Conservation (phyloP, 2,329 filamentous ascomycete species). For the Tolypocladium endophyticum region DNA sequence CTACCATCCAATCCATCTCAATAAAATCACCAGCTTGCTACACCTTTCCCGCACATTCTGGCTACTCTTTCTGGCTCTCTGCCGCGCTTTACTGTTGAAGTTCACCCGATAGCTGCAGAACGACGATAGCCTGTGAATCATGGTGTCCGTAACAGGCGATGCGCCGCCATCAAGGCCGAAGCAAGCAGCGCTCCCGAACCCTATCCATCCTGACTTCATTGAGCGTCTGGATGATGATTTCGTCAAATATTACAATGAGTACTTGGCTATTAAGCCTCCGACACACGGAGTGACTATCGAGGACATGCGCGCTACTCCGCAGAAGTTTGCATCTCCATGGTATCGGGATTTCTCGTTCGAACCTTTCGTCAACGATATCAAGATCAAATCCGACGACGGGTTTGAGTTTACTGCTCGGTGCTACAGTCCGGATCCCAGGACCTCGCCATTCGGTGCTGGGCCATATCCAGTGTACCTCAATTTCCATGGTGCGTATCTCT, state of each 20-base stretch:
- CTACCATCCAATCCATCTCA: neutral
- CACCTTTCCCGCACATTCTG: neutral
- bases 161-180: neutral
- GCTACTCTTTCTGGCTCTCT: neutral
- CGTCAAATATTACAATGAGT: slow-evolving; percentile 4
- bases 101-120: too few relatives aligned
- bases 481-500: slow-evolving; percentile 1
- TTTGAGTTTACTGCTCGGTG: slow-evolving; percentile 1
- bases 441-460: slow-evolving; percentile 3
- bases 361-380: slow-evolving; percentile 4
- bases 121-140: neutral
- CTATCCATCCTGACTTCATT: neutral
- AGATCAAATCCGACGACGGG: slow-evolving; percentile 2
- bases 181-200: neutral
- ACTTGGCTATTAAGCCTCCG: neutral
- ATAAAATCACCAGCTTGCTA: neutral
- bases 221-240: slow-evolving; percentile 3
- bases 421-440: slow-evolving; percentile 3
- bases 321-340: slow-evolving; percentile 4
- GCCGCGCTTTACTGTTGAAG: neutral
- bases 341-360: slow-evolving; percentile 2
- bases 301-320: neutral
- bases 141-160: neutral
- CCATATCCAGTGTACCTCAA: slow-evolving; percentile 3
- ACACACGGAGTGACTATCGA: neutral